These are phyloP conservation scores for Populus hybrid DNA, from an alignment of 441 rosid species.

Conservation along the genomic window DNA sequence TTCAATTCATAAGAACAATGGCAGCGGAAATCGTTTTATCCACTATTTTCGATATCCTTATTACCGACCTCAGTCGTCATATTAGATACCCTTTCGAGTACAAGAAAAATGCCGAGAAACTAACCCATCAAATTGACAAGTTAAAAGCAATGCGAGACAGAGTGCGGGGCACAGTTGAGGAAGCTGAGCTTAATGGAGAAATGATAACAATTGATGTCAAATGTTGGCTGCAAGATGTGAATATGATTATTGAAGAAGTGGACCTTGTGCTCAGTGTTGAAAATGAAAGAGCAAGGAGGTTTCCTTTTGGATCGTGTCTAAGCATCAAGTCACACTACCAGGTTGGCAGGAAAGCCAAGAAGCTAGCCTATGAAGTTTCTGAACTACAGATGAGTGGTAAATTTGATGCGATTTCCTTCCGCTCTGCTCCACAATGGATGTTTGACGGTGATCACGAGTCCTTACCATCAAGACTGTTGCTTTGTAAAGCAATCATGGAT, in stretches of 20 bases:
- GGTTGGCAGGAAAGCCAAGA: background rate
- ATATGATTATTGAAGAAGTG: background rate
- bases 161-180: background rate
- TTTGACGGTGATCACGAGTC: background rate
- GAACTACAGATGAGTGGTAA: background rate
- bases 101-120: background rate
- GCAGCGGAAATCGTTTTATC: too few relatives aligned
- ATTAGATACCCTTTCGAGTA: background rate
- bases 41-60: accelerated
- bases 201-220: background rate
- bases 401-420: background rate
- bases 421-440: background rate
- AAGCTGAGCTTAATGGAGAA: background rate
- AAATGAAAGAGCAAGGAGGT: background rate
- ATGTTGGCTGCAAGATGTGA: background rate
- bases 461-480: slow-evolving; percentile 16
- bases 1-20: too few relatives aligned
- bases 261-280: background rate
- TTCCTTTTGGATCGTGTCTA: background rate
- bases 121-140: background rate
- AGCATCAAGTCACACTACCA: background rate
- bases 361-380: background rate
- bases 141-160: background rate
- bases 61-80: background rate
- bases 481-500: background rate